Percentiles rank a stretch among this genome's conserved stretches.
Conservation (phyloP, 2,329 filamentous ascomycete genomes). For the Coniochaeta sp. region DNA sequence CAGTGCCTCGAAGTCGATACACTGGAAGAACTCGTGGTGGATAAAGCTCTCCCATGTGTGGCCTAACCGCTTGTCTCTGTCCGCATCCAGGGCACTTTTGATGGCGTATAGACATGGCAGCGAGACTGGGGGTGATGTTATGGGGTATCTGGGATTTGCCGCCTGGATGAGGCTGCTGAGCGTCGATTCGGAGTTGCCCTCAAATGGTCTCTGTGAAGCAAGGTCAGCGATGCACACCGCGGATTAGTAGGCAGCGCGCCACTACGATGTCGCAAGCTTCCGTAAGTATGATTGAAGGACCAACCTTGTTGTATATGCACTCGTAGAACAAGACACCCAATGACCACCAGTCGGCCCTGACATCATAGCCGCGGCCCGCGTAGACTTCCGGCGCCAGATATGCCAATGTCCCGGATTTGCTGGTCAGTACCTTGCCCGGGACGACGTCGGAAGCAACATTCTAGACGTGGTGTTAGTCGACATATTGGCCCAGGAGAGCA, state of each 20-base stretch:
- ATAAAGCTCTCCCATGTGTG: constrained; percentile 79
- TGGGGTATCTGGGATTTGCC: constrained; percentile 78
- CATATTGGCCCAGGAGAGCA: constrained; percentile 15
- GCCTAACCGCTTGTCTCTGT: constrained; percentile 77
- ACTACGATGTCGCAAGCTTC: no score
- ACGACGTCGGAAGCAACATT: constrained; percentile 95
- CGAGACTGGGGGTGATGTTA: constrained; percentile 85
- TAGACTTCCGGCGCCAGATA: constrained; percentile 97
- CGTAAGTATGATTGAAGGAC: background rate
- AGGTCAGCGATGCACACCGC: constrained; percentile 22
- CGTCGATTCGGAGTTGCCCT: constrained; percentile 76
- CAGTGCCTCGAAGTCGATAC: constrained; percentile 75
- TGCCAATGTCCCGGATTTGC: constrained; percentile 92
- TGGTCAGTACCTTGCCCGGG: constrained; percentile 74
- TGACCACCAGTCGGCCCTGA: constrained; percentile 97
- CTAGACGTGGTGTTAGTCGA: constrained; percentile 35
- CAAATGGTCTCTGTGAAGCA: constrained; percentile 69
- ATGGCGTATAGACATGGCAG: constrained; percentile 86
- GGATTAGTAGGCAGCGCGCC: no score
- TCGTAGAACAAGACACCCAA: constrained; percentile 97
- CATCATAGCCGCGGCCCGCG: constrained; percentile 77
- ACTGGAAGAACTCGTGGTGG: constrained; percentile 80
- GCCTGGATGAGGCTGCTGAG: constrained; percentile 75
- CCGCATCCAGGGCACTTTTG: constrained; percentile 70
- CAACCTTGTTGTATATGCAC: constrained; percentile 96